phyloP scores from a whole-genome alignment of 768 basidiomycete species.

The Cubamyces lactineus region DNA sequence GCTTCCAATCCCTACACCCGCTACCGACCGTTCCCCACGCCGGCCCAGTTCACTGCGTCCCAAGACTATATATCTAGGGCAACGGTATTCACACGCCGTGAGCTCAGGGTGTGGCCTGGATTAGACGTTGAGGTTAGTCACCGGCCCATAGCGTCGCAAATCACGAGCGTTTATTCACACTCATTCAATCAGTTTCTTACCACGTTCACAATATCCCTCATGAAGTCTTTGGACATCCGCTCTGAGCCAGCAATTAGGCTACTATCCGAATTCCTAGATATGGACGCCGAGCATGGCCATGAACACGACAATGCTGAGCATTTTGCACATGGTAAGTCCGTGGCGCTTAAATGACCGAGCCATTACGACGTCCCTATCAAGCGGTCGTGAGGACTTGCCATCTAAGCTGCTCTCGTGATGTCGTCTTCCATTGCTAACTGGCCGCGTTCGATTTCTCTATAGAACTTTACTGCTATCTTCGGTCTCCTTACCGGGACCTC shows the following conservation, averaged over 20 bases:
- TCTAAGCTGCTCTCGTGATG: slow-evolving; percentile 3
- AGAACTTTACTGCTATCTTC: slow-evolving; percentile 90
- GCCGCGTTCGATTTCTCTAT: not conserved
- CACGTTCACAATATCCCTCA: slow-evolving; percentile 84
- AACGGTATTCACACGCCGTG: slow-evolving; percentile 80
- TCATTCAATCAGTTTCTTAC: slow-evolving; percentile 70
- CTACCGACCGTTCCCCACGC: slow-evolving; percentile 89
- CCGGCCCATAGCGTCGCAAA: not conserved
- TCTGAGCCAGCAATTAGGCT: slow-evolving; percentile 85
- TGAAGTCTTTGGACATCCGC: slow-evolving; percentile 92
- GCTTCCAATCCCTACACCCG: slow-evolving; percentile 86
- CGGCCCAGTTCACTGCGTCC: slow-evolving; percentile 79
- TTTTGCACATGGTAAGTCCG: slow-evolving; percentile 83
- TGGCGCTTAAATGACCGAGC: not conserved
- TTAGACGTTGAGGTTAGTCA: slow-evolving; percentile 83
- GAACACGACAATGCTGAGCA: slow-evolving; percentile 81
- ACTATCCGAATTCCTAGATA: slow-evolving; percentile 87
- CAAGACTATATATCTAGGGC: slow-evolving; percentile 75
- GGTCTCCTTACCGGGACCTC: slow-evolving; percentile 88
- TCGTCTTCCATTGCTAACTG: slow-evolving; percentile 10
- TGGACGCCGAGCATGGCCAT: slow-evolving; percentile 62
- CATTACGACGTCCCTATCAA: not conserved
- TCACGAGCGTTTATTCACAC: not conserved
- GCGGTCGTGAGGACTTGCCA: slow-evolving; percentile 3
- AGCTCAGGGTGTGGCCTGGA: slow-evolving; percentile 85